phyloP scores from a whole-genome alignment of 352 stramenopile genomes.

The Phytophthora citrophthora region DNA sequence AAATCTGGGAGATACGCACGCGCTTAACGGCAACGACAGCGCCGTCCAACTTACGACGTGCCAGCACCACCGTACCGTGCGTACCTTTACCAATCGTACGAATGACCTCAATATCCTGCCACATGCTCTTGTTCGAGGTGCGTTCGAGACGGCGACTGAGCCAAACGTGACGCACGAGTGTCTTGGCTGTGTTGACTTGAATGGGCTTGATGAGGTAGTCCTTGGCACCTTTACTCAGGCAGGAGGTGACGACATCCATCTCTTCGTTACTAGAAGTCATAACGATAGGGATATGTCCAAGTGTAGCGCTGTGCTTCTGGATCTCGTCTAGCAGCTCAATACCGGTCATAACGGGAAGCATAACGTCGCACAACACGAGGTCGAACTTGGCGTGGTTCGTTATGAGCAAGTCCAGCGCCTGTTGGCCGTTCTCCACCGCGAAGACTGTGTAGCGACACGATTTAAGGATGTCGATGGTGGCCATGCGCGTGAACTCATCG shows the following conservation, averaged over 20 bases:
- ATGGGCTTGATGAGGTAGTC: constrained; percentile 93
- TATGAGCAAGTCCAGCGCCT: constrained; percentile 77
- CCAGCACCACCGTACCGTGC: constrained; percentile 85
- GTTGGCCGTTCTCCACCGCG: constrained; percentile 83
- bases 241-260: constrained; percentile 91
- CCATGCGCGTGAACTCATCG: constrained; percentile 90
- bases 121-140: constrained; percentile 76
- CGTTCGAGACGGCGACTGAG: constrained; percentile 74
- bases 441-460: constrained; percentile 87
- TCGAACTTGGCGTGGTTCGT: constrained; percentile 82
- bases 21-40: constrained; percentile 88
- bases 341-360: constrained; percentile 89
- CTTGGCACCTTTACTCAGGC: constrained; percentile 88
- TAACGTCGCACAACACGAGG: constrained; percentile 90
- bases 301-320: constrained; percentile 61
- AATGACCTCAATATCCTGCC: constrained; percentile 87
- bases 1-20: constrained; percentile 81
- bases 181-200: constrained; percentile 91
- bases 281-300: constrained; percentile 89
- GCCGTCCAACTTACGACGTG: constrained; percentile 75
- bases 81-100: constrained; percentile 89
- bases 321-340: constrained; percentile 89
- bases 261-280: constrained; percentile 92
- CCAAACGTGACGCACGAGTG: constrained; percentile 89
- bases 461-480: constrained; percentile 90